Evolutionary conservation across 345 rosid genomes (phyloP).

Genomic region (Eucalyptus decipiens): DNA sequence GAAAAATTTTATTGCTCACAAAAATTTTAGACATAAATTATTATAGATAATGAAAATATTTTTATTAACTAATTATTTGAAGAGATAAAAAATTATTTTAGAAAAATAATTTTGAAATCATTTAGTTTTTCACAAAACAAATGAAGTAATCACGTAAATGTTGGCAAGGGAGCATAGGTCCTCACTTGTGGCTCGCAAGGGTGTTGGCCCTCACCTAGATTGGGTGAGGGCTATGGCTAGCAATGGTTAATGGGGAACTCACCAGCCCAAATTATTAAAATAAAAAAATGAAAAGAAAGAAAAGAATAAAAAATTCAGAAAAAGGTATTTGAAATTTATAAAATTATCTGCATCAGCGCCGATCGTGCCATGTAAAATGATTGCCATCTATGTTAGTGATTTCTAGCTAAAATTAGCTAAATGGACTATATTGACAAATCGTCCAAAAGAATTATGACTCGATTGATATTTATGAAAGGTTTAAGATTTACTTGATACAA

Average conservation of each 20-base stretch:
- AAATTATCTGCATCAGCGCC: fast-evolving
- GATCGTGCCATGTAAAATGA: background rate
- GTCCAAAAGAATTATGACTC: background rate
- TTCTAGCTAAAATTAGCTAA: fast-evolving
- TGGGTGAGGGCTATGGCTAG: no score
- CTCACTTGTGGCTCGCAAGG: background rate
- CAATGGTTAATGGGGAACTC: background rate
- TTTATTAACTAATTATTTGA: no score
- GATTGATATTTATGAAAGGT: background rate
- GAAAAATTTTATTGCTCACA: background rate
- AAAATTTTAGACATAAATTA: no score
- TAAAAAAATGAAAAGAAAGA: no score
- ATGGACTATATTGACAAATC: background rate
- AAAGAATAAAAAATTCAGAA: background rate
- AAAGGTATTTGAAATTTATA: no score
- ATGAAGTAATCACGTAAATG: no score
- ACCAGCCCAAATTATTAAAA: background rate
- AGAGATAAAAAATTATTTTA: background rate
- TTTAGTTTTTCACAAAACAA: no score
- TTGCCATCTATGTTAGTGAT: background rate
- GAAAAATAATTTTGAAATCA: no score
- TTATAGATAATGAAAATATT: no score
- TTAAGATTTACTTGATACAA: background rate
- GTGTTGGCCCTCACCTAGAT: background rate
- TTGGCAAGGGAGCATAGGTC: background rate